These are phyloP conservation scores for Aspergillus panamensis DNA, from an alignment of 495 filamentous ascomycete species.

Conservation along the genomic window DNA sequence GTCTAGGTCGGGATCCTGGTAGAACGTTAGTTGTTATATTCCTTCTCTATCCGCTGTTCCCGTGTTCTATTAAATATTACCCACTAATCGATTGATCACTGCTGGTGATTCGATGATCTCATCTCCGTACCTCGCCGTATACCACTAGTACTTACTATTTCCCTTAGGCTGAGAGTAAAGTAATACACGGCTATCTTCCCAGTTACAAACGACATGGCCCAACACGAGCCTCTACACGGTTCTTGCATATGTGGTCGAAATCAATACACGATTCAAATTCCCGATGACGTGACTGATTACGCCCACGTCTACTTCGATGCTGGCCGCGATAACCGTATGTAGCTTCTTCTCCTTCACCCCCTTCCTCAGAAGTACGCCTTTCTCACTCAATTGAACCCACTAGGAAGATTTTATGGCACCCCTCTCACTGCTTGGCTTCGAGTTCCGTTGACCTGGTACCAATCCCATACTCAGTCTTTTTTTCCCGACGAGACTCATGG, in stretches of 20 bases:
- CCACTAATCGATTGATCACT: not conserved
- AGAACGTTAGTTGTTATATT: not conserved
- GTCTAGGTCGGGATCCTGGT: not conserved
- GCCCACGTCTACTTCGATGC: slow-evolving; percentile 70
- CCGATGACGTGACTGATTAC: slow-evolving; percentile 48
- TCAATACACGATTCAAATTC: slow-evolving; percentile 69
- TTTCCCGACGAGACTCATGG: slow-evolving; percentile 73
- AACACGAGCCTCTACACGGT: slow-evolving; percentile 57
- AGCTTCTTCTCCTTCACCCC: not conserved
- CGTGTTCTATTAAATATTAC: not conserved
- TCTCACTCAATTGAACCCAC: slow-evolving; percentile 12
- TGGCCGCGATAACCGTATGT: slow-evolving; percentile 61
- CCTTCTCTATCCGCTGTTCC: not conserved
- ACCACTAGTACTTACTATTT: not conserved
- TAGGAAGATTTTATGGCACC: slow-evolving; percentile 64
- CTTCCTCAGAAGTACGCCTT: not conserved
- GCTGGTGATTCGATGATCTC: slow-evolving; percentile 9
- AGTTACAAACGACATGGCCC: slow-evolving; percentile 39
- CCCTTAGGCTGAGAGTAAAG: not conserved
- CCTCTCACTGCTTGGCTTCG: slow-evolving; percentile 75
- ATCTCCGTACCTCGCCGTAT: not conserved
- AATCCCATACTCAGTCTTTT: slow-evolving; percentile 64
- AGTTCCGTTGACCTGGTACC: slow-evolving; percentile 73
- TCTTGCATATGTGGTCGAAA: slow-evolving; percentile 84
- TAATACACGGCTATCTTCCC: not conserved